Base-by-base conservation (phyloP, 805 yeast genomes). In the Candida mattraensis region DNA sequence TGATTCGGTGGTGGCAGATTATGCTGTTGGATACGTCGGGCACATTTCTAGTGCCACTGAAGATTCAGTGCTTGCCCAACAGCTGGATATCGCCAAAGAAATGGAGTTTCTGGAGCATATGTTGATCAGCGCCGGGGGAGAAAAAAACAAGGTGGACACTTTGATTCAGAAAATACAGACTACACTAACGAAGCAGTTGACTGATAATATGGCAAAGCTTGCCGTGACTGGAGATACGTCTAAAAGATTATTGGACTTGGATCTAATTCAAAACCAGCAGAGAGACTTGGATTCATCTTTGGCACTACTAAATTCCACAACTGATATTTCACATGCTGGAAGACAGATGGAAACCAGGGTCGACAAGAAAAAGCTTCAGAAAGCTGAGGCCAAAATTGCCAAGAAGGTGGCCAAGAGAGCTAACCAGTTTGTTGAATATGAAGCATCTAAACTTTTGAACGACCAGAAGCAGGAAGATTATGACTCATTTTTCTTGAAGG, bases 341-440 rank as follows among this genome's bases (percentile, higher is more conserved):
- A 77, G 96, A 63, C 80, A 83, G 49, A 83, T 88, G 68, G 98
- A 93, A 61, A 81, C 94, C 28, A 78, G 94, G 55, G 99, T 93
- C 27, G 99, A 93, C 62, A 84, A 84, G 72, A 89, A 88, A 79
- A 93, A 93, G 64, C 78, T 93, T 53, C 96, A 89, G 58, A 93
- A 91, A 63, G 99, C 96, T 39, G 99, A 93, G 69, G 79, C 88
- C 54, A 93, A 93, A 70, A 89, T 93, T 58, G 97, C 96, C 15
- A 91, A 94, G 58, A 93, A 93, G 67, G 91, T 93, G 44, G 97
- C 96, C 25, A 91, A 91, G 69, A 75, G 88, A 50, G 66, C 66
- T 30, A 86, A 86, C 60, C 78, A 81, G 57, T 84, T 85, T 57
- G 95, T 87, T 49, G 59, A 87, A 55, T 87, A 87, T 59, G 96